phyloP scores from a whole-genome alignment of 2,329 filamentous ascomycete genomes.

The Rhinocladiella similis region DNA sequence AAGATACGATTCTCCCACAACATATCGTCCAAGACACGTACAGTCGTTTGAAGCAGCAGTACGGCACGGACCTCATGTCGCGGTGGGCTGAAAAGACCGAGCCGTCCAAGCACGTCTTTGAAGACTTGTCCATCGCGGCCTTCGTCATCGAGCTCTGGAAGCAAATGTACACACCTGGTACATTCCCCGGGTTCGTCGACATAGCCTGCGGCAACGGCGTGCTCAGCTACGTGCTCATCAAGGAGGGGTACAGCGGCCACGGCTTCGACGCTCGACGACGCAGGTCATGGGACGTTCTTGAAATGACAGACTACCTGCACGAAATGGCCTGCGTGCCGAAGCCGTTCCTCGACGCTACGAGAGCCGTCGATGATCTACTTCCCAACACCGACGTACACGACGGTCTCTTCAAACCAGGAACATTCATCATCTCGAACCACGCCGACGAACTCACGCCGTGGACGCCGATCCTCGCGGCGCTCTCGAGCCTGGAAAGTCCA shows the following conservation, averaged over 20 bases:
- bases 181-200: slow-evolving; percentile 89
- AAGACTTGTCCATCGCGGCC: slow-evolving; percentile 85
- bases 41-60: slow-evolving; percentile 72
- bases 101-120: slow-evolving; percentile 89
- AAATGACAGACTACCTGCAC: slow-evolving; percentile 45
- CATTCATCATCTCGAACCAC: slow-evolving; percentile 96
- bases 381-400: slow-evolving; percentile 28
- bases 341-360: slow-evolving; percentile 39
- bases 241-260: slow-evolving; percentile 81
- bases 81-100: slow-evolving; percentile 85
- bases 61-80: slow-evolving; percentile 70
- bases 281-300: slow-evolving; percentile 80
- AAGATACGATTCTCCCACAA: slow-evolving; percentile 78
- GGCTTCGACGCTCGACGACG: slow-evolving; percentile 87
- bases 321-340: slow-evolving; percentile 64
- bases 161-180: slow-evolving; percentile 66
- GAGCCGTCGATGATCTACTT: background rate
- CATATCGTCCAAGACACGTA: slow-evolving; percentile 80
- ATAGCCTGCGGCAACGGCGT: slow-evolving; percentile 95
- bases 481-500: slow-evolving; percentile 54
- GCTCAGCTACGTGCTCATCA: slow-evolving; percentile 76
- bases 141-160: slow-evolving; percentile 91
- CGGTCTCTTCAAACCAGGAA: slow-evolving; percentile 70
- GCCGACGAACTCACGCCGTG: slow-evolving; percentile 94
- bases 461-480: slow-evolving; percentile 83